These are phyloP conservation scores for Paecilomyces variotii DNA, from an alignment of 2,329 filamentous ascomycete species.

Conservation along the genomic window DNA sequence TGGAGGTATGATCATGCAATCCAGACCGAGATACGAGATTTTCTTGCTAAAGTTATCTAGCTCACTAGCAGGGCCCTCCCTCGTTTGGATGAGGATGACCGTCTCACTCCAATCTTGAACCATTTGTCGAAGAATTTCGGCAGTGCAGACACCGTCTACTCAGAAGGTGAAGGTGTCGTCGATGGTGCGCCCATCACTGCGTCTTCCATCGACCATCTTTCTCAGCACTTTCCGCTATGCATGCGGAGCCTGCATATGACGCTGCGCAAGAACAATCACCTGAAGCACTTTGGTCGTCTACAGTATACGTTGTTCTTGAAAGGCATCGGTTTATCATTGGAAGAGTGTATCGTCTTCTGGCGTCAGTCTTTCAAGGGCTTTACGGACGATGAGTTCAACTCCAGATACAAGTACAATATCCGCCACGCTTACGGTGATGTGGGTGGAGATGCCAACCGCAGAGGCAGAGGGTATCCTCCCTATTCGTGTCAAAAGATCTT, in stretches of 20 bases:
- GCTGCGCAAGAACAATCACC: constrained; percentile 75
- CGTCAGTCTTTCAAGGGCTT: constrained; percentile 74
- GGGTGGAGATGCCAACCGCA: constrained; percentile 79
- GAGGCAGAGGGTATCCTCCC: constrained; percentile 79
- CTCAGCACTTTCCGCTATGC: constrained; percentile 79
- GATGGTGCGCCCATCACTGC: constrained; percentile 69
- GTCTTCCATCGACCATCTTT: constrained; percentile 68
- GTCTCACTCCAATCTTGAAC: constrained; percentile 64
- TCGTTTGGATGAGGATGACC: constrained; percentile 90
- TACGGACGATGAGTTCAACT: constrained; percentile 92
- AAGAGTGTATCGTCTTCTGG: constrained; percentile 91
- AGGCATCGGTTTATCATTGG: constrained; percentile 83
- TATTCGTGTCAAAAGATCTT: constrained; percentile 94
- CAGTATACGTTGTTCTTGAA: constrained; percentile 97
- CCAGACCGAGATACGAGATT: neutral
- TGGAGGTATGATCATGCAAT: constrained; percentile 54
- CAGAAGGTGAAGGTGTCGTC: constrained; percentile 55
- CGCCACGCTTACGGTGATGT: constrained; percentile 94
- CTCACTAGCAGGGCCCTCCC: constrained; percentile 85
- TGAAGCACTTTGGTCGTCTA: constrained; percentile 87
- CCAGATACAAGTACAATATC: constrained; percentile 95
- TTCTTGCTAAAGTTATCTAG: constrained; percentile 32
- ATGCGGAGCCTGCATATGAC: constrained; percentile 88
- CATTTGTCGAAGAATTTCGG: constrained; percentile 95
- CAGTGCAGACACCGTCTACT: constrained; percentile 78